These are phyloP conservation scores for Tricholoma hemisulphureum DNA, from an alignment of 768 basidiomycete species.

Conservation along the genomic window DNA sequence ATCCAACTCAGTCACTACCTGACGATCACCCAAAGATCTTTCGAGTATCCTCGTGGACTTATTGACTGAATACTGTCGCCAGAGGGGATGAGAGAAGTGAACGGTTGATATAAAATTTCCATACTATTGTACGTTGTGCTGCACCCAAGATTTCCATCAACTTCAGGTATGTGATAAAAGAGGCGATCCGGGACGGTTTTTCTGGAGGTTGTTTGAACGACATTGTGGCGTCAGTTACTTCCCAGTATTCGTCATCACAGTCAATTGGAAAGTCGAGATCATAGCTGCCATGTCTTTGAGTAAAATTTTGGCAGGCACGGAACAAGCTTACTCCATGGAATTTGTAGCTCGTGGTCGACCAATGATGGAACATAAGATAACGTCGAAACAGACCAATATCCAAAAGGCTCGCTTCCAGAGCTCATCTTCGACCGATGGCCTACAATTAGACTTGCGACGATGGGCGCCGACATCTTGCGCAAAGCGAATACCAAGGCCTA, in stretches of 20 bases:
- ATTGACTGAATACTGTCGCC: slow-evolving; percentile 15
- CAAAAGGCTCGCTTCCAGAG: slow-evolving; percentile 59
- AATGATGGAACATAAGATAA: slow-evolving; percentile 15
- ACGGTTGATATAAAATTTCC: slow-evolving; percentile 13
- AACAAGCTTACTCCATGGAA: slow-evolving; percentile 15
- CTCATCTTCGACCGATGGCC: slow-evolving; percentile 50
- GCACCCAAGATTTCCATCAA: slow-evolving; percentile 63
- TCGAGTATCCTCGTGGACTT: slow-evolving; percentile 5
- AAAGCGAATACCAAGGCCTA: slow-evolving; percentile 54
- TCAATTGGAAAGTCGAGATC: slow-evolving; percentile 64
- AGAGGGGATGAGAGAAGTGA: not conserved
- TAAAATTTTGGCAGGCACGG: not conserved
- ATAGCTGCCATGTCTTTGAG: slow-evolving; percentile 44
- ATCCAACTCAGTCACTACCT: slow-evolving; percentile 70
- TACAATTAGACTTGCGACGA: slow-evolving; percentile 32
- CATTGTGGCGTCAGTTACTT: slow-evolving; percentile 40
- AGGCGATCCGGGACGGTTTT: slow-evolving; percentile 53
- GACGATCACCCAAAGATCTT: slow-evolving; percentile 34
- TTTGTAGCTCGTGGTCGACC: slow-evolving; percentile 20
- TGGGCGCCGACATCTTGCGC: slow-evolving; percentile 63
- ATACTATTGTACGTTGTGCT: slow-evolving; percentile 60
- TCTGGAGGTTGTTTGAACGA: slow-evolving; percentile 63
- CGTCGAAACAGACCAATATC: slow-evolving; percentile 27
- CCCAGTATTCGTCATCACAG: slow-evolving; percentile 75
- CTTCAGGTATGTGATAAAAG: slow-evolving; percentile 53